phyloP scores from a whole-genome alignment of 805 yeast species.

The Kodamaea kaohsiungensis region DNA sequence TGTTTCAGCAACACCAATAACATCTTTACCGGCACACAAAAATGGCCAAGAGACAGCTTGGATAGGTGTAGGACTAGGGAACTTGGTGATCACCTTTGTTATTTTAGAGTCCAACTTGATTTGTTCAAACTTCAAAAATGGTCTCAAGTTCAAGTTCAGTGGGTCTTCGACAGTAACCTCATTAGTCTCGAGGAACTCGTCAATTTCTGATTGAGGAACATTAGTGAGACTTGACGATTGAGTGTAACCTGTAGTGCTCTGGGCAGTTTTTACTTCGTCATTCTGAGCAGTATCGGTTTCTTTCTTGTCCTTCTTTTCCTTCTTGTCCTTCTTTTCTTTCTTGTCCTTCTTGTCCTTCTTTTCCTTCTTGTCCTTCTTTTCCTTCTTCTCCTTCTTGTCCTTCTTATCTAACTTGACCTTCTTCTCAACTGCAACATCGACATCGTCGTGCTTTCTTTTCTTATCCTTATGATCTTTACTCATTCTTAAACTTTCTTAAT shows the following conservation, averaged over 20 bases:
- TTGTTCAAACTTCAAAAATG: conserved; percentile 67
- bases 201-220: conserved; percentile 56
- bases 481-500: conserved; percentile 2
- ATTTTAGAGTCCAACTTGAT: conserved; percentile 56
- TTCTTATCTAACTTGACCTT: conserved; percentile 32
- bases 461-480: conserved; percentile 27
- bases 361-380: conserved; percentile 35
- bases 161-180: conserved; percentile 83
- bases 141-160: conserved; percentile 51
- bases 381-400: conserved; percentile 42
- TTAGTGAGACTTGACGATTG: conserved; percentile 42
- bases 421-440: conserved; percentile 25
- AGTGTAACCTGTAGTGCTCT: conserved; percentile 24
- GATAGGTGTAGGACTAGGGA: conserved; percentile 92
- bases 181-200: conserved; percentile 63
- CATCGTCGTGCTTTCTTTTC: conserved; percentile 28
- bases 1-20: conserved; percentile 96
- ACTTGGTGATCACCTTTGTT: conserved; percentile 61
- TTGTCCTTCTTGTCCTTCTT: conserved; percentile 28
- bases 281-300: conserved; percentile 3
- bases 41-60: conserved; percentile 96
- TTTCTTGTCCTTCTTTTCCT: conserved; percentile 25
- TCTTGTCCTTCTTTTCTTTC: conserved; percentile 29
- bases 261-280: conserved; percentile 11
- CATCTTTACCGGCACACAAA: conserved; percentile 74